Evolutionary conservation across 1,284 basidiomycete genomes (phyloP), one percentile per base, ranked within the genome.

Genomic region (Marasmius oreades): DNA sequence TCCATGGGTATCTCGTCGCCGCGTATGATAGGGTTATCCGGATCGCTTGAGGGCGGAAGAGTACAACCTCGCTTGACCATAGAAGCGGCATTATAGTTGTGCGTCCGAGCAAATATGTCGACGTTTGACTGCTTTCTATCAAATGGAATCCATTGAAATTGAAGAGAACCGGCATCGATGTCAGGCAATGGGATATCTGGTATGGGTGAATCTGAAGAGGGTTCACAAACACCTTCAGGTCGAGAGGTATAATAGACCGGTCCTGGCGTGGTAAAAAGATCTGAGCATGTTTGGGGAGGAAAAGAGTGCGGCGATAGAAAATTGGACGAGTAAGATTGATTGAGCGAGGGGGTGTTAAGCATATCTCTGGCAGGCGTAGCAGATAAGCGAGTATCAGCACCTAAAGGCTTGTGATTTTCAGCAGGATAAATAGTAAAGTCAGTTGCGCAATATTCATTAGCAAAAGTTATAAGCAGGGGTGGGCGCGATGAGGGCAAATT

Each of bases 61-160:
- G 26, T n/a, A 18, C 31, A 10, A 18, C 5, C 11, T 18, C 24
- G 28, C 10, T 16, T 11, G 18, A 26, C 18, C 28, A 18, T 26
- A n/a, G n/a, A 10, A 8, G 26, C 26, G 58, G 26, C 45, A 46
- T 52, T 56, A 52, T 57, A 56, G 55, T 48, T 62, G 53, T 36
- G 47, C 51, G 48, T 56, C 51, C 12, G 48, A 51, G 24, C 43
- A 59, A 18, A 36, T 18, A 56, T 52, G 45, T 37, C 43, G 26
- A 20, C 58, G n/a, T 33, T 26, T 23, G 18, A 18, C 20, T 34
- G 55, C 57, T 58, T 73, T 67, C 48, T 72, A 70, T 56, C 77
- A 67, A 81, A 84, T 14, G 77, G 77, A 50, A 70, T 68, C 85
- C 85, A 86, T 53, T 66, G 73, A 61, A 88, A 88, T 61, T 81